A percentile compares a stretch with the other conserved stretches of the same genome.
phyloP scores from a whole-genome alignment of 371 early-diverging fungal species.

The Mucor mucedo region DNA sequence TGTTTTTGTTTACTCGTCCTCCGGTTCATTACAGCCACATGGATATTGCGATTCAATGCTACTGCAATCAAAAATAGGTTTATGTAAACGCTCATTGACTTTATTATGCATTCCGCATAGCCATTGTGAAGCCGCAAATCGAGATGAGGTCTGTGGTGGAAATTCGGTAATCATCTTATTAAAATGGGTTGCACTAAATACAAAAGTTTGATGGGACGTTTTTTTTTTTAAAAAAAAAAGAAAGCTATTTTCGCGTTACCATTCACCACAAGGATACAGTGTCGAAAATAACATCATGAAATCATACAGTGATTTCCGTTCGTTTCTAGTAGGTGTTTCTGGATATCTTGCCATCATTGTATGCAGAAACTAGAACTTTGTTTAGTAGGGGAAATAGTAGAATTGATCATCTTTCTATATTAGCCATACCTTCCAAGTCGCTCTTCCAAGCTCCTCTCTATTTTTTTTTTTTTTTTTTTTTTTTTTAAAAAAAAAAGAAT shows the following conservation, averaged over 20 bases:
- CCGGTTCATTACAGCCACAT: conserved; percentile 83
- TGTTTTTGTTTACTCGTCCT: not conserved
- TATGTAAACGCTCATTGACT: conserved; percentile 91
- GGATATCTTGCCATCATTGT: conserved; percentile 97
- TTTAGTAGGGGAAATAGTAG: not conserved
- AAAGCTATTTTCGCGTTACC: conserved; percentile 43
- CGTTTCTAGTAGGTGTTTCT: conserved; percentile 77
- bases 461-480: not conserved
- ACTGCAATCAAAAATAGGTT: conserved; percentile 90
- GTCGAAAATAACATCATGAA: conserved; percentile 88
- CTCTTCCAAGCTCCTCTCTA: conserved; percentile 86
- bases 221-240: too few species aligned
- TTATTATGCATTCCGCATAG: conserved; percentile 95
- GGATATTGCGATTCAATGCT: conserved; percentile 86
- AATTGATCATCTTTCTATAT: not conserved
- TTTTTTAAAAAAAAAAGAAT: conserved; percentile 1
- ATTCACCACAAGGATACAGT: conserved; percentile 98
- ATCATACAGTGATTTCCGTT: conserved; percentile 77
- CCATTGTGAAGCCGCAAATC: conserved; percentile 88
- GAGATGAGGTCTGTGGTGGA: conserved; percentile 85
- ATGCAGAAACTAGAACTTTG: conserved; percentile 76
- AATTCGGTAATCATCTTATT: conserved; percentile 75
- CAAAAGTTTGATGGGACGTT: not conserved
- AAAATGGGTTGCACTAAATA: conserved; percentile 83
- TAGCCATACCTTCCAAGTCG: conserved; percentile 69